phyloP scores from a whole-genome alignment of 345 rosid species.

The Camelina laxa region DNA sequence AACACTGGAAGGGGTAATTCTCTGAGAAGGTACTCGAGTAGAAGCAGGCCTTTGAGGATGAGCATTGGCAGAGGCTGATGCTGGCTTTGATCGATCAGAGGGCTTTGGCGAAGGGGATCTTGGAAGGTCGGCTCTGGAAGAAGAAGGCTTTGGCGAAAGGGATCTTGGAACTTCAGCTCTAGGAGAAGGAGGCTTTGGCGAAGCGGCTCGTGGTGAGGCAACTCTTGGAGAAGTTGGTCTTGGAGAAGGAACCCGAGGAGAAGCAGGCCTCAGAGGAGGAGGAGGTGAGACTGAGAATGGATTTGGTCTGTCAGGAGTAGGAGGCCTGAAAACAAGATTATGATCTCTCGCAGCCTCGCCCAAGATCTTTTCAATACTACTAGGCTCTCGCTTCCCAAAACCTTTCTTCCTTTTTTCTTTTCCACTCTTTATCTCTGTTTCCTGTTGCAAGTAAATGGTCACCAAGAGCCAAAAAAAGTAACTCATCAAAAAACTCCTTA shows the following conservation, averaged over 20 bases:
- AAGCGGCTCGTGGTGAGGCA: conserved; percentile 46
- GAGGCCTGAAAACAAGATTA: conserved; percentile 72
- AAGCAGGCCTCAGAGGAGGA: conserved; percentile 42
- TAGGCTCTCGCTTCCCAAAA: conserved; percentile 69
- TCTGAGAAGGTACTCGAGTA: conserved; percentile 43
- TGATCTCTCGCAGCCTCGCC: conserved; percentile 96
- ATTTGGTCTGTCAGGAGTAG: conserved; percentile 39
- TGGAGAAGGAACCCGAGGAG: conserved; percentile 28
- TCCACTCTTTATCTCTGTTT: conserved; percentile 62
- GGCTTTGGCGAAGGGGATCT: conserved; percentile 50
- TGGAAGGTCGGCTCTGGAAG: conserved; percentile 24
- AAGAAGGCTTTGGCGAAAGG: conserved; percentile 4
- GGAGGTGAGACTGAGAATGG: conserved; percentile 39
- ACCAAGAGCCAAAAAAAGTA: conserved; percentile 27
- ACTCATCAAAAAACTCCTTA: conserved; percentile 23
- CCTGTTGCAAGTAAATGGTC: conserved; percentile 44
- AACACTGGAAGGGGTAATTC: conserved; percentile 54
- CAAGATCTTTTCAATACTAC: conserved; percentile 92
- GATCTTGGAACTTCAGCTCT: conserved; percentile 46
- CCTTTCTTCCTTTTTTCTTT: conserved; percentile 86
- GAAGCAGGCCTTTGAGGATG: conserved; percentile 47
- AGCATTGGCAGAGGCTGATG: no score
- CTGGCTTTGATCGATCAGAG: no score
- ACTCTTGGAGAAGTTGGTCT: conserved; percentile 50
- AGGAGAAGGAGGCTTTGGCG: conserved; percentile 59